phyloP scores from a whole-genome alignment of 164 flowering plant genomes.

The Berberis thunbergii region DNA sequence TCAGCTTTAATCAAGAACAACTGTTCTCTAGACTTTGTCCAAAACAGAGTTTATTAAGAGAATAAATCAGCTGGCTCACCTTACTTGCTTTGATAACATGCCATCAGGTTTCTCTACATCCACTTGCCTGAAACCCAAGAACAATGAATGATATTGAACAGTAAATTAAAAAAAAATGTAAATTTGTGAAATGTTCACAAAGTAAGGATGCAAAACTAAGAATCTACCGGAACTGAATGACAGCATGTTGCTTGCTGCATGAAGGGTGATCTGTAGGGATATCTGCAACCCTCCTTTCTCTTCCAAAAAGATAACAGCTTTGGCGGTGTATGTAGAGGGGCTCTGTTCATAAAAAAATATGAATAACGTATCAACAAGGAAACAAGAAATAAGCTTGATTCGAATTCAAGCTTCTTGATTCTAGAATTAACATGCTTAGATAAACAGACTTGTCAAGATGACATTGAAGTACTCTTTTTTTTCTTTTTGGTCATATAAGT shows the following conservation, averaged over 20 bases:
- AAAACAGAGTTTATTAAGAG: background rate
- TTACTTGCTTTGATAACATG: constrained; percentile 49
- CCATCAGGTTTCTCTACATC: constrained; percentile 89
- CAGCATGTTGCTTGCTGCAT: constrained; percentile 98
- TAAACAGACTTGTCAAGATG: too few relatives aligned
- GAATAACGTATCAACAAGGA: background rate
- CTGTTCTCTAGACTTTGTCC: background rate
- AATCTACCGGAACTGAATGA: constrained; percentile 69
- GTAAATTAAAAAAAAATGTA: too few relatives aligned
- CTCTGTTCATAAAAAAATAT: constrained; percentile 34
- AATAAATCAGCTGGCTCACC: constrained; percentile 29
- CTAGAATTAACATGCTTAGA: too few relatives aligned
- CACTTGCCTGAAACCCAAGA: constrained; percentile 51
- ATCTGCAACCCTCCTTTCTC: constrained; percentile 95
- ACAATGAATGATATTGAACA: background rate
- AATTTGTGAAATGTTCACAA: background rate
- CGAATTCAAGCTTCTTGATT: background rate
- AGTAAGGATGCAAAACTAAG: constrained; percentile 5
- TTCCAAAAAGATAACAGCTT: constrained; percentile 93
- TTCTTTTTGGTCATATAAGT: too few relatives aligned
- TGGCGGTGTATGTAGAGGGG: constrained; percentile 57
- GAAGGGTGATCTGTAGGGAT: constrained; percentile 98
- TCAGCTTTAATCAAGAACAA: too few relatives aligned
- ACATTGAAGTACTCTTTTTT: too few relatives aligned
- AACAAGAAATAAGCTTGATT: background rate